These are phyloP conservation scores for Neoboletus brunneissimus DNA, from an alignment of 768 basidiomycete species.

Conservation along the genomic window DNA sequence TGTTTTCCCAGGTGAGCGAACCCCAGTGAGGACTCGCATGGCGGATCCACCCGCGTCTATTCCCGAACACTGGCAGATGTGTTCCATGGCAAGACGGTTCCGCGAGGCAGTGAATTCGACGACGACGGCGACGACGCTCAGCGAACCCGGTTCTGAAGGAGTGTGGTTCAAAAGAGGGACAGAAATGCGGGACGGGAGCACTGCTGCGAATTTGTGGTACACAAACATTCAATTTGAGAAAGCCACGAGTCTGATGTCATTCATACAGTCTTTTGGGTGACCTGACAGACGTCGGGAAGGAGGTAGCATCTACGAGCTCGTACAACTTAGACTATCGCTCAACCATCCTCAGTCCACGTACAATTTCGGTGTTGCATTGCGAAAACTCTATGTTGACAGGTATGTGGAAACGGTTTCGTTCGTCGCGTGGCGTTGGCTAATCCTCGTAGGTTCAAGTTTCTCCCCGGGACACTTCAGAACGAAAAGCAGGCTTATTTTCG, in stretches of 20 bases:
- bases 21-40: conserved; percentile 71
- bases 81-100: conserved; percentile 52
- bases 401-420: conserved; percentile 25
- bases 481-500: conserved; percentile 57
- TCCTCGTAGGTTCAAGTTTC: conserved; percentile 54
- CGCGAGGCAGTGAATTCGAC: conserved; percentile 40
- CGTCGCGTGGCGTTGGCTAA: background rate
- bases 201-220: conserved; percentile 62
- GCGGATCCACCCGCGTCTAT: conserved; percentile 59
- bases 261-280: conserved; percentile 57
- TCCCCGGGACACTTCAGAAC: conserved; percentile 50
- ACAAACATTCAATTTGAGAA: conserved; percentile 15
- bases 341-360: conserved; percentile 53
- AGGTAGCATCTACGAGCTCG: conserved; percentile 38
- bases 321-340: background rate
- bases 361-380: conserved; percentile 55
- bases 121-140: conserved; percentile 16
- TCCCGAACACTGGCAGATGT: conserved; percentile 68
- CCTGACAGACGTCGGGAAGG: conserved; percentile 52
- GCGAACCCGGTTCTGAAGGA: conserved; percentile 18
- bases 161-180: conserved; percentile 47
- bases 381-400: conserved; percentile 67
- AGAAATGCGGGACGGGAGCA: conserved; percentile 55
- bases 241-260: background rate
- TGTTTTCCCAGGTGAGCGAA: conserved; percentile 58